Evolutionary conservation across 2,329 filamentous ascomycete species (phyloP), one percentile per base, ranked within the genome.

Genomic region (Capronia epimyces): DNA sequence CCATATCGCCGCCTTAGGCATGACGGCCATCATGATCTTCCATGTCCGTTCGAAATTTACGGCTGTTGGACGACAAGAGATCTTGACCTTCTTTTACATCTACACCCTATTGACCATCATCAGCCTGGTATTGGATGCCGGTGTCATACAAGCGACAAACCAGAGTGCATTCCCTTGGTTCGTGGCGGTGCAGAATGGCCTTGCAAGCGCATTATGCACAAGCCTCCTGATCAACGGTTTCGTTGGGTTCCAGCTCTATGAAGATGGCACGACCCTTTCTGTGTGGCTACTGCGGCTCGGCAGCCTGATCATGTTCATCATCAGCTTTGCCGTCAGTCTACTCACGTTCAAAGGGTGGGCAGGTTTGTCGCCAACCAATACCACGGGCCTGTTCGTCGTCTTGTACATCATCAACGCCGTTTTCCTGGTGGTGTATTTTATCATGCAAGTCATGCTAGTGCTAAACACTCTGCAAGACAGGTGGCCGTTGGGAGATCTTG

Each of bases 1-100:
- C 73, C 93, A 98, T 70, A 97, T 98, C 60, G 74, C 86, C 50
- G 88, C 91, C 12, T 75, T 98, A 53, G 75, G 83, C 62, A 96
- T 98, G 91, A 94, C 89, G 3, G 86, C 91, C 7, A 85, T 95
- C 64, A 98, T 98, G 93, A 89, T 98, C 56, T 77, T 98, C 58
- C 93, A 98, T 69, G 87, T 98, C 57, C 82, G 93, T 63, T 91
- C 88, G 63, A 98, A 98, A 73, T 98, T 98, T 70, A 98, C 93
- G 18, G 93, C 93, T 64, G 93, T 98, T 62, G 81, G 81, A 56
- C 79, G 81, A 60, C 84, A 83, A 69, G 81, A 84, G 63, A 84
- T 84, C 64, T 86, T 88, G 44, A 87, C 86, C 43, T 97, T 98
- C 77, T 98, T 98, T 77, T 97, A 97, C 75, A 78, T 95, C 58